These are phyloP conservation scores for Monosporascus sp. DNA, from an alignment of 2,329 filamentous ascomycete genomes.

Conservation along the genomic window DNA sequence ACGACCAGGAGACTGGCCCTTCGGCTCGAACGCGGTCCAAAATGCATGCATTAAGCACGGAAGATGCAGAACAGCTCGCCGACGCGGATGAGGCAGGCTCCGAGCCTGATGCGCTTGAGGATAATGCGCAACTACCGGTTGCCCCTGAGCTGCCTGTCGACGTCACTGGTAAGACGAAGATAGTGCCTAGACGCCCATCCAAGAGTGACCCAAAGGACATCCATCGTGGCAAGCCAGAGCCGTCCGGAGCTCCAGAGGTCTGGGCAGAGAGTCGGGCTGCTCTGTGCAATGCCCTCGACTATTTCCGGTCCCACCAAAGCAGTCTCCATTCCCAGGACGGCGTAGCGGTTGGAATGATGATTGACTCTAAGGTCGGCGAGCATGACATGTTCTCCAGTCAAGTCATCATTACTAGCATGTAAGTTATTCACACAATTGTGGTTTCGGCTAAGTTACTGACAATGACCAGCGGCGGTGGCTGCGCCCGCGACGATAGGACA, in stretches of 20 bases:
- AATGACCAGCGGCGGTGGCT: conserved; percentile 14
- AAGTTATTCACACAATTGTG: conserved; percentile 22
- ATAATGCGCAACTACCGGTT: too few relatives aligned
- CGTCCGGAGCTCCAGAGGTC: conserved; percentile 34
- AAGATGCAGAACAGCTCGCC: too few relatives aligned
- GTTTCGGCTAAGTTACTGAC: background rate
- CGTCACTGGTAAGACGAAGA: too few relatives aligned
- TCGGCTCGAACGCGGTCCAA: too few relatives aligned
- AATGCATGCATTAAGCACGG: too few relatives aligned
- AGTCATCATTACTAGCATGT: conserved; percentile 60
- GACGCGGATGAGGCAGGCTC: too few relatives aligned
- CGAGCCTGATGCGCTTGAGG: too few relatives aligned
- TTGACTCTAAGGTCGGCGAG: conserved; percentile 48
- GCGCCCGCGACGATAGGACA: conserved; percentile 24
- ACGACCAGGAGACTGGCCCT: too few relatives aligned
- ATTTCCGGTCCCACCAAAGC: conserved; percentile 57
- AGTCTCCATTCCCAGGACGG: conserved; percentile 48
- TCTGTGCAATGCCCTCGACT: conserved; percentile 59
- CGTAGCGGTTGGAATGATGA: conserved; percentile 51
- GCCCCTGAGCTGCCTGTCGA: too few relatives aligned
- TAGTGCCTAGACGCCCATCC: background rate
- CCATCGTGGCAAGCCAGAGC: conserved; percentile 2
- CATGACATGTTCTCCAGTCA: conserved; percentile 56
- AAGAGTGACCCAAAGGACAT: background rate
- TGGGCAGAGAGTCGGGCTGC: conserved; percentile 55